Evolutionary conservation across 805 yeast genomes (phyloP), one percentile per base, ranked within the genome.

Genomic region (Blastobotrys mokoenaii): DNA sequence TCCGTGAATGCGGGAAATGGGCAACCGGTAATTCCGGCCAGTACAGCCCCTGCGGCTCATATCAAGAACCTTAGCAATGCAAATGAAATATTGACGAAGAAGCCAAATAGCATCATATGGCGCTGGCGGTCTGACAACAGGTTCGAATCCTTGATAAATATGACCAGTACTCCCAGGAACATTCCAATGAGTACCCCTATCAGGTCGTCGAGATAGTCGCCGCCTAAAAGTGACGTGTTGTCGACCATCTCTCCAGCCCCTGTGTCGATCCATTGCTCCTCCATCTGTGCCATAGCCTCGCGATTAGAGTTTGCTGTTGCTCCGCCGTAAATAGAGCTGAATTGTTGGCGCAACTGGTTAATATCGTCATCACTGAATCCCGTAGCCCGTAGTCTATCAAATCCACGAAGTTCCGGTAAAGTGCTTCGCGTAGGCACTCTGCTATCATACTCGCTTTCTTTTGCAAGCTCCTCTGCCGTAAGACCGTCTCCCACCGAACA

Each of bases 201-300:
- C 30, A 86, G 63, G 39, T 86, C 66, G 55, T 83, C 90, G 20
- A 58, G 53, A 49, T 74, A 78, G 53, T 84, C 84, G 38, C 74
- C 73, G 36, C 72, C 69, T 47, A 67, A 61, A 27, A 67, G 54
- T 31, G 70, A 69, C 3, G 68, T 73, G 41, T 69, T 74, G 44
- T 71, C 72, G 44, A 70, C 73, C 43, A 72, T 72, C 22, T 48
- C 75, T 4, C 27, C 27, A 46, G 73, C 84, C 0, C 87, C 82
- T 40, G 82, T 78, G 52, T 87, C 93, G 49, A 87, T 83, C 95
- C 96, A 88, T 46, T 85, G 71, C 53, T 87, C 96, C 59, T 87
- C 96, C 47, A 86, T 61, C 51, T 80, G 80, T 62, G 46, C 73
- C 84, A 41, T 44, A 1, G 52, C 57, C 38, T 55, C 56, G 17